These are phyloP conservation scores for Alternaria arbusti DNA, from an alignment of 2,329 filamentous ascomycete genomes.

Conservation along the genomic window DNA sequence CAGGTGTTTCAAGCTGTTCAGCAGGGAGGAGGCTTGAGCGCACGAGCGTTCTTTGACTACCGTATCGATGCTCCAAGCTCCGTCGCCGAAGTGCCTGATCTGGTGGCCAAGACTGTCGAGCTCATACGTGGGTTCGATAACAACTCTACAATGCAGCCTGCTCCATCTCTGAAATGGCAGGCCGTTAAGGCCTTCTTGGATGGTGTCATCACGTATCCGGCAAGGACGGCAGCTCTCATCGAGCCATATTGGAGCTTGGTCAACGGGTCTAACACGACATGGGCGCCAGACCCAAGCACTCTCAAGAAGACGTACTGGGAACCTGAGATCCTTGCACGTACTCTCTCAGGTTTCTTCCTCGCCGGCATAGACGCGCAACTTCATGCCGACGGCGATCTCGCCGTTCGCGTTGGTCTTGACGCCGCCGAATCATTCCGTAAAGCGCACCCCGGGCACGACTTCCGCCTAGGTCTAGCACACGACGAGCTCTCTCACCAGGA, in stretches of 20 bases:
- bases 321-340: slow-evolving; percentile 2
- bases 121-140: not conserved
- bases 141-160: slow-evolving; percentile 2
- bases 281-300: not conserved
- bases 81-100: not conserved
- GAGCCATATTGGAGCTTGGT: slow-evolving; percentile 2
- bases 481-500: slow-evolving; percentile 1
- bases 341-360: not conserved
- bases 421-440: not conserved
- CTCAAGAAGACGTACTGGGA: not conserved
- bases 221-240: slow-evolving; percentile 1
- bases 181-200: slow-evolving; percentile 5
- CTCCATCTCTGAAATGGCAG: slow-evolving; percentile 5
- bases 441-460: not conserved
- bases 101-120: not conserved
- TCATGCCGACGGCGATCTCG: not conserved
- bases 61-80: slow-evolving; percentile 1
- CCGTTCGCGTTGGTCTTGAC: slow-evolving; percentile 1
- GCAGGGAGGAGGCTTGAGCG: not conserved
- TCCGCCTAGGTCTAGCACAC: slow-evolving; percentile 6
- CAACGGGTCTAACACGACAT: slow-evolving; percentile 2
- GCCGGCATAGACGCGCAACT: slow-evolving; percentile 2
- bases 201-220: slow-evolving; percentile 6
- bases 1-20: not conserved
- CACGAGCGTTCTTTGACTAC: slow-evolving; percentile 7